These are phyloP conservation scores for Lentinula novae-zelandiae DNA, from an alignment of 1,284 basidiomycete genomes.

Conservation along the genomic window DNA sequence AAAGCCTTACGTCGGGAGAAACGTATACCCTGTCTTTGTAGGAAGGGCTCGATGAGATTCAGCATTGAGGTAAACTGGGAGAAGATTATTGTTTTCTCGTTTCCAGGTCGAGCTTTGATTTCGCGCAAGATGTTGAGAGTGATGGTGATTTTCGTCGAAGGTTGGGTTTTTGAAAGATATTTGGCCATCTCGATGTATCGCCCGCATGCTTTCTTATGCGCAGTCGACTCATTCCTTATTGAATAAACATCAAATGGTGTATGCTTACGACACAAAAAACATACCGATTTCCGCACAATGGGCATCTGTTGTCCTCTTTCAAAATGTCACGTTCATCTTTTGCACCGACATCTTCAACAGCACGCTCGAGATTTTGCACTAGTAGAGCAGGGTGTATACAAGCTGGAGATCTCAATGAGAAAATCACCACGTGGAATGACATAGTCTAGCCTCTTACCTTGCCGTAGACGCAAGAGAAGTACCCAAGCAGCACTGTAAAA, in stretches of 20 bases:
- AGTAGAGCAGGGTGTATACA: background rate
- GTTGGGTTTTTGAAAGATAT: background rate
- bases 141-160: background rate
- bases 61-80: slow-evolving; percentile 56
- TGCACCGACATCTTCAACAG: background rate
- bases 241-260: background rate
- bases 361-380: background rate
- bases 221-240: background rate
- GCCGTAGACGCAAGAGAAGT: slow-evolving; percentile 4
- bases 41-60: slow-evolving; percentile 51
- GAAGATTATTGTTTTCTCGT: slow-evolving; percentile 50
- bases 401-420: background rate
- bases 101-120: background rate
- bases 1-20: slow-evolving; percentile 49
- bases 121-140: background rate
- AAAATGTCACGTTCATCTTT: background rate
- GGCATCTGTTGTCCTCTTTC: background rate
- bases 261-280: background rate
- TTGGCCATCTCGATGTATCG: background rate
- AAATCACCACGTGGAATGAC: background rate
- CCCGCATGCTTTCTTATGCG: background rate
- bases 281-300: background rate
- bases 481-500: slow-evolving; percentile 4
- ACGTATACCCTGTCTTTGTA: slow-evolving; percentile 33
- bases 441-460: background rate